Evolutionary conservation across 164 flowering plant genomes (phyloP).

Genomic region (Aristolochia fimbriata): DNA sequence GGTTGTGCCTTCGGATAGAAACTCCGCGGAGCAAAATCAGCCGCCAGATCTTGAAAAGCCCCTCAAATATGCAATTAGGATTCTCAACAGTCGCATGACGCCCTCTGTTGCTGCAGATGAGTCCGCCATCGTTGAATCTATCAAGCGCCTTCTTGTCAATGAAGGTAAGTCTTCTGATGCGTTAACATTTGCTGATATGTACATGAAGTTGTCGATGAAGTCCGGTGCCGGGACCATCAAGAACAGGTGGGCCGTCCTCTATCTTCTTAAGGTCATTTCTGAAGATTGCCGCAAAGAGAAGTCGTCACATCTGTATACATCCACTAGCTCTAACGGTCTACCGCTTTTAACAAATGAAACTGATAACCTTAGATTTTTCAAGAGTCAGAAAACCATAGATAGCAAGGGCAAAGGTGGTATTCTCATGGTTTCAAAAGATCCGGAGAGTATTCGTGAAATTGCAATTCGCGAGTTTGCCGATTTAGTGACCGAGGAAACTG

Average conservation of each 20-base stretch:
- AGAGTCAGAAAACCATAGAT: slow-evolving; percentile 14
- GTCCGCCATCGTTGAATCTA: slow-evolving; percentile 77
- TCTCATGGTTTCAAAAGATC: slow-evolving; percentile 59
- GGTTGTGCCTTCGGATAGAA: slow-evolving; percentile 16
- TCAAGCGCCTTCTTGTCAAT: slow-evolving; percentile 78
- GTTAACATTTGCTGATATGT: slow-evolving; percentile 80
- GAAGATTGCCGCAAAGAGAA: slow-evolving; percentile 38
- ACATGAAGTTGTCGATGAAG: slow-evolving; percentile 55
- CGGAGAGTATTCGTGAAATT: slow-evolving; percentile 63
- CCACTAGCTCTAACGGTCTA: slow-evolving; percentile 35
- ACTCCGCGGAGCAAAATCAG: slow-evolving; percentile 5
- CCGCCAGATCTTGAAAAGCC: slow-evolving; percentile 25
- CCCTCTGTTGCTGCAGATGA: slow-evolving; percentile 80
- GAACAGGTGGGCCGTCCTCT: slow-evolving; percentile 81
- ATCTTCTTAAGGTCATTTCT: slow-evolving; percentile 67
- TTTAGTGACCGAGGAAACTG: slow-evolving; percentile 71
- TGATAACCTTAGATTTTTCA: neutral
- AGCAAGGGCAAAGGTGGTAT: slow-evolving; percentile 42
- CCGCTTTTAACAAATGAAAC: slow-evolving; percentile 29
- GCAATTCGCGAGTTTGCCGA: slow-evolving; percentile 65
- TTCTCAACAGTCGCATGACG: slow-evolving; percentile 73
- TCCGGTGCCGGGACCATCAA: slow-evolving; percentile 59
- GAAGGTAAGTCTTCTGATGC: slow-evolving; percentile 86
- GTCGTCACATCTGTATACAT: slow-evolving; percentile 19
- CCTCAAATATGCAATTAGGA: slow-evolving; percentile 62